Evolutionary conservation across 805 yeast species (phyloP).

Genomic region (Zygoascus flipseniorum): DNA sequence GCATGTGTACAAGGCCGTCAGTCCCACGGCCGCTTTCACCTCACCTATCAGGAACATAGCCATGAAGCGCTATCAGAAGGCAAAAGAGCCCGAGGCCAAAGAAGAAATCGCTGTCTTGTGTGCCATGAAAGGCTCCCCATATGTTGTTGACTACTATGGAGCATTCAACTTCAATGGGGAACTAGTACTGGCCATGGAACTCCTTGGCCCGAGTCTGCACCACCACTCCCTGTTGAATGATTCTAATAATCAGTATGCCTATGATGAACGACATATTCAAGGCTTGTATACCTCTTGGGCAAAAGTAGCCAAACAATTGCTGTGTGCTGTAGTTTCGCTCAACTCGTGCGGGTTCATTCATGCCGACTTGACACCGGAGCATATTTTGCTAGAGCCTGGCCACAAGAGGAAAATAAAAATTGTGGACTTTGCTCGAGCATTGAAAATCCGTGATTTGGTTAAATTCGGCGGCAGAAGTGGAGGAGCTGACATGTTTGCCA

Average conservation of each 20-base stretch:
- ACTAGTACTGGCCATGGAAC: background rate
- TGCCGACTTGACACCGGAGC: background rate
- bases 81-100: background rate
- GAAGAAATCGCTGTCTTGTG: background rate
- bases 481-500: background rate
- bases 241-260: background rate
- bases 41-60: background rate
- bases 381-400: background rate
- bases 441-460: background rate
- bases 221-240: background rate
- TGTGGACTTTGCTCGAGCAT: background rate
- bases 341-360: background rate
- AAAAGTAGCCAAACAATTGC: background rate
- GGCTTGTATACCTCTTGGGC: background rate
- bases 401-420: background rate
- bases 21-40: background rate
- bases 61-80: background rate
- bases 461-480: background rate
- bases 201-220: background rate
- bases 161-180: background rate
- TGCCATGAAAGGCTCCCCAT: background rate
- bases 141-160: background rate
- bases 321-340: background rate
- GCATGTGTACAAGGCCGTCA: background rate
- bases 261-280: background rate